Evolutionary conservation across 176 grass and related monocot genomes (phyloP), one percentile per base, ranked within the genome.

Genomic region (Pontederia paniculata): DNA sequence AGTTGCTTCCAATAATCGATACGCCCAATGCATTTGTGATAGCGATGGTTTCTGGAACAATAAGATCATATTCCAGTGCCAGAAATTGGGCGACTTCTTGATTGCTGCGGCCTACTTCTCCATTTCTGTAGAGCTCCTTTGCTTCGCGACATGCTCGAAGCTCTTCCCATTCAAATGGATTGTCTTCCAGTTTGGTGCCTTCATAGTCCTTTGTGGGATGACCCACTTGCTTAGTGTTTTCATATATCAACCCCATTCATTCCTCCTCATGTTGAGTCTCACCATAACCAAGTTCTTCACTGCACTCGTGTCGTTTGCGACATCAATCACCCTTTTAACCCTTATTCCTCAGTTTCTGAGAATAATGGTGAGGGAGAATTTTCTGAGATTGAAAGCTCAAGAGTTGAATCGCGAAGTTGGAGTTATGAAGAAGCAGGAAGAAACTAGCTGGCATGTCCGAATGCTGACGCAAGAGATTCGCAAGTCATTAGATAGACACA

Each of bases 401-500:
- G 93, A 98, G 61, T 81, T 98, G 17, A 72, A 90, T 75, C 77
- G 93, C 52, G 86, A 91, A 62, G 93, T 98, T 0, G 86, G 66
- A 8, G 56, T 88, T 52, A 84, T 82, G 83, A 98, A 91, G 77
- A 78, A 66, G 10, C 83, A 88, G 81, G 83, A 98, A 75, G 80
- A 84, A 65, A 86, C 86, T 9, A 80, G 83, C 69, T 98, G 93
- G 93, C 80, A 98, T 12, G 93, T 98, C 23, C 57, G 93, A 51
- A 98, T 98, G 93, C 80, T 98, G 58, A 98, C 93, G 9, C 80
- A 77, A 55, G 86, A 98, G 80, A 98, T 98, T 63, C 77, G 93
- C 23, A 83, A 74, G 70, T 91, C 86, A 25, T 77, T 98, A 10
- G 86, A 91, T 62, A 81, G 83, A 10, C 86, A 91, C 69, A 98